These are phyloP conservation scores for Boletus vermiculosoides DNA, from an alignment of 768 basidiomycete species.

Conservation along the genomic window DNA sequence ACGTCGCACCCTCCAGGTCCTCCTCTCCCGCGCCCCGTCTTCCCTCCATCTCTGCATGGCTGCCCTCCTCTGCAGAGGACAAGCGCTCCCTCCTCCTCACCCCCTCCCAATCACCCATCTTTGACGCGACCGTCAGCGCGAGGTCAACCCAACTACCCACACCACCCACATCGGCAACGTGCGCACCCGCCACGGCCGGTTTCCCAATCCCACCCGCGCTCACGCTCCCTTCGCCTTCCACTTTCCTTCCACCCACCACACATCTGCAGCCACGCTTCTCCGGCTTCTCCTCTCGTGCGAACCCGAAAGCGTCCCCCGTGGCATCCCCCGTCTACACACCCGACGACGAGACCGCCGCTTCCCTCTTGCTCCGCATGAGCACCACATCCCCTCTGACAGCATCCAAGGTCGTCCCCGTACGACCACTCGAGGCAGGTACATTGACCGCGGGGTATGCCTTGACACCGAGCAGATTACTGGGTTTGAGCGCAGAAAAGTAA, in stretches of 20 bases:
- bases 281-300: slow-evolving; percentile 21
- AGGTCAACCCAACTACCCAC: slow-evolving; percentile 44
- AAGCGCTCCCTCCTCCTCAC: slow-evolving; percentile 33
- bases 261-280: slow-evolving; percentile 25
- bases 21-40: slow-evolving; percentile 38
- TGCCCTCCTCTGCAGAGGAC: slow-evolving; percentile 36
- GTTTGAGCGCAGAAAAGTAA: slow-evolving; percentile 19
- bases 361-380: slow-evolving; percentile 63
- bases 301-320: slow-evolving; percentile 20
- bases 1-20: background rate
- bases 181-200: slow-evolving; percentile 39
- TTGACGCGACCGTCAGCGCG: slow-evolving; percentile 25
- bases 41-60: slow-evolving; percentile 70
- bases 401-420: background rate
- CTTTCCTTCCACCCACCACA: slow-evolving; percentile 12
- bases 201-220: slow-evolving; percentile 41
- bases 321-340: slow-evolving; percentile 36
- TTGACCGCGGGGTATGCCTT: slow-evolving; percentile 12
- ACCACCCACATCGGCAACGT: slow-evolving; percentile 55
- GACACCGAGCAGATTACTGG: slow-evolving; percentile 28
- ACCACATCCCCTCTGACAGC: slow-evolving; percentile 20
- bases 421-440: background rate
- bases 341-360: slow-evolving; percentile 71
- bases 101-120: slow-evolving; percentile 35
- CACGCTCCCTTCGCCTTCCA: slow-evolving; percentile 37